Percentiles rank a stretch among this genome's conserved stretches.
phyloP scores from a whole-genome alignment of 768 basidiomycete species.

The Leccinum imitatum region DNA sequence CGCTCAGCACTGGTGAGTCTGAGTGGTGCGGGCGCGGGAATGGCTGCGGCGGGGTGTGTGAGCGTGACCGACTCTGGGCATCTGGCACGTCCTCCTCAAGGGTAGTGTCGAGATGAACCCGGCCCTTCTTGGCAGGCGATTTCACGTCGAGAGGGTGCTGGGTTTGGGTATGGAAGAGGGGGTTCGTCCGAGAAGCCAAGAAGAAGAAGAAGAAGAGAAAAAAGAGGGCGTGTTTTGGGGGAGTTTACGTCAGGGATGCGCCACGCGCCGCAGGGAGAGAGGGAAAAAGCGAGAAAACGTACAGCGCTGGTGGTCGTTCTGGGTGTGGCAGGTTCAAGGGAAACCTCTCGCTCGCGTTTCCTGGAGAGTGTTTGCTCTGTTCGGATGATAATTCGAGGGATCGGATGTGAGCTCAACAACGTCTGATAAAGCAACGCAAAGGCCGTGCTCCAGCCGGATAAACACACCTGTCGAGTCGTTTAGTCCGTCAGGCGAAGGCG shows the following conservation, averaged over 20 bases:
- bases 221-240: constrained; percentile 20
- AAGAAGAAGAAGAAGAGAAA: neutral
- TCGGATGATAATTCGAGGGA: constrained; percentile 7
- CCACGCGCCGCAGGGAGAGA: constrained; percentile 8
- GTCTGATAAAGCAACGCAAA: constrained; percentile 26
- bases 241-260: constrained; percentile 31
- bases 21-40: constrained; percentile 1
- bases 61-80: constrained; percentile 35
- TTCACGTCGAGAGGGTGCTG: constrained; percentile 42
- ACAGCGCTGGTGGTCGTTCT: constrained; percentile 37
- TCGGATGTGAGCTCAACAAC: constrained; percentile 22
- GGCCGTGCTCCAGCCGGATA: constrained; percentile 21
- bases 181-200: constrained; percentile 1
- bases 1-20: constrained; percentile 38
- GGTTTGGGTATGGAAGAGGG: constrained; percentile 14
- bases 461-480: constrained; percentile 43
- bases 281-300: constrained; percentile 31
- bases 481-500: constrained; percentile 46
- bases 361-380: constrained; percentile 50
- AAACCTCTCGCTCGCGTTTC: constrained; percentile 79
- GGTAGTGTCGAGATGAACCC: constrained; percentile 51
- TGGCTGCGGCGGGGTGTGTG: constrained; percentile 54
- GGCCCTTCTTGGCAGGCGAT: constrained; percentile 77
- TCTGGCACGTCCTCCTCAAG: neutral
- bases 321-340: constrained; percentile 64